Conservation (phyloP, 169 alveolate species). For the Plasmodium vinckei region DNA sequence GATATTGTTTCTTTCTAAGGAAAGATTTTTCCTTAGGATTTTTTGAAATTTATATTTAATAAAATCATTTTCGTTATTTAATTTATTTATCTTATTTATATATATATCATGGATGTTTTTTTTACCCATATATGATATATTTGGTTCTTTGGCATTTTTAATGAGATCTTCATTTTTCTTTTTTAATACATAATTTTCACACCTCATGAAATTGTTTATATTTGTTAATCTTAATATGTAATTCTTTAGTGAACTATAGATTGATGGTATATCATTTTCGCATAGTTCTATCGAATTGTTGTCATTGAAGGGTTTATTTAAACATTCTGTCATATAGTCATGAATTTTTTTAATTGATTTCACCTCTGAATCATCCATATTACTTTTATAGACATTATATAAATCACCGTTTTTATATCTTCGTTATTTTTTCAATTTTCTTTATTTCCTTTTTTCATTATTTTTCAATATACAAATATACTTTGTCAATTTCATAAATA, state of each 20-base stretch:
- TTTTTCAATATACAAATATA: background rate
- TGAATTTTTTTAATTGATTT: slow-evolving; percentile 52
- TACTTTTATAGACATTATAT: background rate
- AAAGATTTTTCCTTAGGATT: slow-evolving; percentile 37
- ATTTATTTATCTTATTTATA: slow-evolving; percentile 27
- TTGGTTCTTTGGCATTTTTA: slow-evolving; percentile 15
- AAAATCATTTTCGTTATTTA: slow-evolving; percentile 65
- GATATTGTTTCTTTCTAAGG: slow-evolving; percentile 24
- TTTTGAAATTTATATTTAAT: slow-evolving; percentile 50
- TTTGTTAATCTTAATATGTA: slow-evolving; percentile 38
- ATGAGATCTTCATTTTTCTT: slow-evolving; percentile 56
- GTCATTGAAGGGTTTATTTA: slow-evolving; percentile 2
- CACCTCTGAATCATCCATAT: slow-evolving; percentile 56
- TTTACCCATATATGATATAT: background rate
- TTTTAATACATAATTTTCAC: slow-evolving; percentile 50
- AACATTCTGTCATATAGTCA: slow-evolving; percentile 28
- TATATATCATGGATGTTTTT: slow-evolving; percentile 15
- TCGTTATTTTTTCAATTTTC: slow-evolving; percentile 4
- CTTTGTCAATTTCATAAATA: background rate
- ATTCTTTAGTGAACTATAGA: slow-evolving; percentile 44
- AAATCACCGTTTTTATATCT: background rate
- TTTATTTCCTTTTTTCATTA: background rate
- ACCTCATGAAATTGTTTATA: slow-evolving; percentile 47
- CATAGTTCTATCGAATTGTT: background rate
- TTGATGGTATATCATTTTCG: slow-evolving; percentile 25